Evolutionary conservation across 805 yeast genomes (phyloP).

Genomic region (Myxozyma vanderwaltii): DNA sequence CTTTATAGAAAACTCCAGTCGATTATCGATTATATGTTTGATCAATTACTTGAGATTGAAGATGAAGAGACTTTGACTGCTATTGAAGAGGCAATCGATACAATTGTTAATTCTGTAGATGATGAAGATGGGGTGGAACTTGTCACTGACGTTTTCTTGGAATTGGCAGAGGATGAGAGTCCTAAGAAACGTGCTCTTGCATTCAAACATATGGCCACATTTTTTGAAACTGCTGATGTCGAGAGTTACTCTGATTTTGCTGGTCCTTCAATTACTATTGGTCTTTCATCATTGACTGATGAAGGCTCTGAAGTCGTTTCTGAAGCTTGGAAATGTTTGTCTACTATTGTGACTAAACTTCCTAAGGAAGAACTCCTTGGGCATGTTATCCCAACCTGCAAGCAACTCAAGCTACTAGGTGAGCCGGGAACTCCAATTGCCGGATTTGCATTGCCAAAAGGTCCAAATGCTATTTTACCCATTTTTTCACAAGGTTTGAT

Average conservation of each 20-base stretch:
- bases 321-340: slow-evolving; percentile 65
- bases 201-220: slow-evolving; percentile 66
- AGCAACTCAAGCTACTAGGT: slow-evolving; percentile 66
- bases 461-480: slow-evolving; percentile 87
- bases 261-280: slow-evolving; percentile 70
- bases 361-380: slow-evolving; percentile 75
- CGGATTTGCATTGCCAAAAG: slow-evolving; percentile 70
- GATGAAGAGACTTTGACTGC: slow-evolving; percentile 14
- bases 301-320: slow-evolving; percentile 60
- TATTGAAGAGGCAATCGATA: slow-evolving; percentile 54
- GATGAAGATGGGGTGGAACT: slow-evolving; percentile 82
- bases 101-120: slow-evolving; percentile 65
- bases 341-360: slow-evolving; percentile 67
- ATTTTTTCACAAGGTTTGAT: slow-evolving; percentile 91
- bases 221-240: slow-evolving; percentile 64
- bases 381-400: slow-evolving; percentile 77
- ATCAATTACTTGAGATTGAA: slow-evolving; percentile 46
- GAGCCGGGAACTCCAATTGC: slow-evolving; percentile 55
- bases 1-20: slow-evolving; percentile 69
- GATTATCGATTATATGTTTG: slow-evolving; percentile 73
- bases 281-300: slow-evolving; percentile 75
- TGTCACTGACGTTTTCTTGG: slow-evolving; percentile 74
- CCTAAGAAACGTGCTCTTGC: slow-evolving; percentile 61
- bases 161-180: slow-evolving; percentile 77
- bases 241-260: slow-evolving; percentile 70